A percentile compares a stretch with the other conserved stretches of the same genome.
Conservation (phyloP, 495 filamentous ascomycete species). For the Annulohypoxylon nitens region DNA sequence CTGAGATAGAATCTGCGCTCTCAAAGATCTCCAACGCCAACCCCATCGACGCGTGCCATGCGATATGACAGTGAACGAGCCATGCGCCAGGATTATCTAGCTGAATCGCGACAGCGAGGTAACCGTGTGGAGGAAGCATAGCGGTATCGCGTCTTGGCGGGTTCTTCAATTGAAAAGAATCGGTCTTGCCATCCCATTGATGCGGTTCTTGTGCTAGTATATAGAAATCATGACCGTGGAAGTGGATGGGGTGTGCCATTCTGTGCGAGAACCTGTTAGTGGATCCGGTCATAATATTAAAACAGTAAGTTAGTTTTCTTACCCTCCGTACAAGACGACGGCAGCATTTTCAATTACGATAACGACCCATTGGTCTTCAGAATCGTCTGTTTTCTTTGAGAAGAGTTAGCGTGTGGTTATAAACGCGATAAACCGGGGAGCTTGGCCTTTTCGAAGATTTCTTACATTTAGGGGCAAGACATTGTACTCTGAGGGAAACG, state of each 20-base stretch:
- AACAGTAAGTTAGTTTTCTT: neutral
- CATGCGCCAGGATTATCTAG: constrained; percentile 9
- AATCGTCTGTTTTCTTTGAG: constrained; percentile 2
- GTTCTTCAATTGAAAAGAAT: constrained; percentile 3
- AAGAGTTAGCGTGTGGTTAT: neutral
- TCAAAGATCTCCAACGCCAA: constrained; percentile 1
- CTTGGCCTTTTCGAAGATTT: neutral
- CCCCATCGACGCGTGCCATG: constrained; percentile 11
- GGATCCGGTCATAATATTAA: neutral
- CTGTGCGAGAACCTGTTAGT: neutral
- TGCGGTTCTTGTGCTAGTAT: constrained; percentile 3
- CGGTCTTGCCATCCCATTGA: neutral
- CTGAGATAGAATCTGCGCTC: neutral
- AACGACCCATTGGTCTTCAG: neutral
- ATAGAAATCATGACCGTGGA: constrained; percentile 12
- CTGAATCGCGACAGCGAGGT: constrained; percentile 5
- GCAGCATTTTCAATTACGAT: constrained; percentile 12
- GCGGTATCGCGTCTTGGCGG: constrained; percentile 5
- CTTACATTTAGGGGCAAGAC: constrained; percentile 13
- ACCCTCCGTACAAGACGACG: constrained; percentile 9
- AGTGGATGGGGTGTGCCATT: constrained; percentile 11
- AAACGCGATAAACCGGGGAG: too few species aligned
- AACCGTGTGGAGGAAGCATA: neutral
- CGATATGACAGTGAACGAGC: constrained; percentile 14
- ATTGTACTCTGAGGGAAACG: constrained; percentile 2